These are phyloP conservation scores for Neonectria sp. DNA, from an alignment of 2,329 filamentous ascomycete species.

Conservation along the genomic window DNA sequence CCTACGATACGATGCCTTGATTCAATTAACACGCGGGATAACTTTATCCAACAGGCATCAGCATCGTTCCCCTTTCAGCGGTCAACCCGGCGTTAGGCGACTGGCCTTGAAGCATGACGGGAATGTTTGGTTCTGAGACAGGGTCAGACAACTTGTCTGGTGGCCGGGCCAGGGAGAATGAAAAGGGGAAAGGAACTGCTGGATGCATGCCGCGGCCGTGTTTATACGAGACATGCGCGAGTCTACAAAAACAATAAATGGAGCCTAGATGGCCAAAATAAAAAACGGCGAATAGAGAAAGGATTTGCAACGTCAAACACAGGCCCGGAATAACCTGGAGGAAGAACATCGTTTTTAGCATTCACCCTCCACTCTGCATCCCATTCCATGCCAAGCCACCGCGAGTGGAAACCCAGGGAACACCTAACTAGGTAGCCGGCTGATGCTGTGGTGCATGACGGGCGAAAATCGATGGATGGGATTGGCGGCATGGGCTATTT, in stretches of 20 bases:
- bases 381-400: not conserved
- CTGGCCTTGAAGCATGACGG: not conserved
- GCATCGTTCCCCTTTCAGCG: not conserved
- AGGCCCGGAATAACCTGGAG: not conserved
- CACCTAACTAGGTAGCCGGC: not conserved
- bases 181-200: constrained; percentile 7
- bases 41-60: not conserved
- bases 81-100: not conserved
- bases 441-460: constrained; percentile 9
- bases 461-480: constrained; percentile 15
- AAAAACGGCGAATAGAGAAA: not conserved
- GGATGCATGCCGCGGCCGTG: not conserved
- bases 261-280: not conserved
- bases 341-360: constrained; percentile 1
- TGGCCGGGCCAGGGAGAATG: constrained; percentile 2
- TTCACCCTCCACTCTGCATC: not conserved
- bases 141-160: constrained; percentile 14
- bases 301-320: not conserved
- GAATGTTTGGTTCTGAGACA: constrained; percentile 28
- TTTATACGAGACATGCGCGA: constrained; percentile 11
- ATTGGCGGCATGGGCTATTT: constrained; percentile 38
- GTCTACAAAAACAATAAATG: not conserved
- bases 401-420: not conserved
- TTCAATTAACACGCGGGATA: not conserved
- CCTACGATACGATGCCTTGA: not conserved